Percentiles rank a stretch among this genome's conserved stretches.
phyloP scores from a whole-genome alignment of 805 yeast genomes.

The Ogataea polymorpha region DNA sequence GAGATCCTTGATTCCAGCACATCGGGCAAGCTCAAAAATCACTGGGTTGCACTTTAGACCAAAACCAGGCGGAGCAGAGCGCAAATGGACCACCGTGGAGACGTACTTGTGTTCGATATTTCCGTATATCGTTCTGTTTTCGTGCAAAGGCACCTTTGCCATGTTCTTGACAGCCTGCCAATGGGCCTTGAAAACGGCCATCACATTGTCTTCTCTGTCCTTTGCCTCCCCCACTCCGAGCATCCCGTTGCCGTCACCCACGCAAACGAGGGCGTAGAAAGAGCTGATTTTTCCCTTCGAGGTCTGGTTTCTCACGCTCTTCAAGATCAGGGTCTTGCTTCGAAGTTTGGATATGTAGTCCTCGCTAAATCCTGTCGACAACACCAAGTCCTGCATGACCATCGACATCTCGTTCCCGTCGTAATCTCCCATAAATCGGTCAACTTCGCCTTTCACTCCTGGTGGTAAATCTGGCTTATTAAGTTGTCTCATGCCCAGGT shows the following conservation, averaged over 20 bases:
- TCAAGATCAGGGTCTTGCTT: constrained; percentile 66
- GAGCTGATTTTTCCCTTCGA: constrained; percentile 86
- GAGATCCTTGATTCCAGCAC: constrained; percentile 91
- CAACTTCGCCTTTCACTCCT: constrained; percentile 23
- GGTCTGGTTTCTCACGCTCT: constrained; percentile 87
- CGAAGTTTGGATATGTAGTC: constrained; percentile 57
- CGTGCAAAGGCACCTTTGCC: constrained; percentile 78
- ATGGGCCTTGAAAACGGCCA: constrained; percentile 79
- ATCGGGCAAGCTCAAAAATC: constrained; percentile 85
- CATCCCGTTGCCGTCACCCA: constrained; percentile 92
- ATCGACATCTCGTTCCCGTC: constrained; percentile 19
- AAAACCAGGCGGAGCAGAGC: constrained; percentile 89
- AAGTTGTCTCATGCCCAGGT: constrained; percentile 23
- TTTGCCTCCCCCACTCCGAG: constrained; percentile 95
- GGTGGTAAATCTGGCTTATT: constrained; percentile 17
- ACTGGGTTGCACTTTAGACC: constrained; percentile 90
- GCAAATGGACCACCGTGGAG: constrained; percentile 76
- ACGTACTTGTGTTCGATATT: constrained; percentile 80
- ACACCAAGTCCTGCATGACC: constrained; percentile 38
- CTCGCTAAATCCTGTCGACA: constrained; percentile 64
- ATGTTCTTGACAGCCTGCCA: constrained; percentile 92
- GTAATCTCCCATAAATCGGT: constrained; percentile 21
- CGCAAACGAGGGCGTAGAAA: constrained; percentile 80
- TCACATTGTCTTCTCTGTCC: constrained; percentile 70
- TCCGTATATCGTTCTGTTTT: constrained; percentile 87